phyloP scores from a whole-genome alignment of 139 green algal genomes.

The Closterium sp. region DNA sequence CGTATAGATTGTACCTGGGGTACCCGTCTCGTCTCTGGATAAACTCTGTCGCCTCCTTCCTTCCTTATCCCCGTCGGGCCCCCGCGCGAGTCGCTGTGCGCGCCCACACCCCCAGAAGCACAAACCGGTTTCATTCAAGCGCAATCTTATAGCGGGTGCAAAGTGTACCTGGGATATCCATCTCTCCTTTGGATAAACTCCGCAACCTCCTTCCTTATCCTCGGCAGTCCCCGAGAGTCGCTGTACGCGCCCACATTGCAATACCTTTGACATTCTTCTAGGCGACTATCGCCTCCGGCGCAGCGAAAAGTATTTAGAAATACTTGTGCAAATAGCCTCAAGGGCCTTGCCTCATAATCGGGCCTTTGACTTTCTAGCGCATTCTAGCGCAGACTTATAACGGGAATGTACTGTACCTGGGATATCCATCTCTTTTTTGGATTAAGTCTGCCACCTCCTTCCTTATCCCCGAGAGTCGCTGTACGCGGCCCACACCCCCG shows the following conservation, averaged over 20 bases:
- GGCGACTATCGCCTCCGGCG: too few relatives aligned
- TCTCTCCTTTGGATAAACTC: slow-evolving; percentile 74
- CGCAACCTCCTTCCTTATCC: slow-evolving; percentile 73
- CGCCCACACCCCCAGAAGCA: too few relatives aligned
- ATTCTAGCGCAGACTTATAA: too few relatives aligned
- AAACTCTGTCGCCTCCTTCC: slow-evolving; percentile 75
- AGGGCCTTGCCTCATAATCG: too few relatives aligned
- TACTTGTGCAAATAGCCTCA: too few relatives aligned
- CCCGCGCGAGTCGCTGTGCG: slow-evolving; percentile 85
- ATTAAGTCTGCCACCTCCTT: slow-evolving; percentile 79
- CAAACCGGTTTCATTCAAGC: slow-evolving; percentile 57
- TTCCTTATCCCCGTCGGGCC: slow-evolving; percentile 62
- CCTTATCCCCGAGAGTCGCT: slow-evolving; percentile 70
- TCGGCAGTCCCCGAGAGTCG: slow-evolving; percentile 81
- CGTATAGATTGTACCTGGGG: too few relatives aligned
- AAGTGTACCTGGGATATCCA: slow-evolving; percentile 67
- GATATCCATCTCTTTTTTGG: slow-evolving; percentile 68
- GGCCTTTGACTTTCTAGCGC: too few relatives aligned
- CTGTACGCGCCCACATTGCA: too few relatives aligned
- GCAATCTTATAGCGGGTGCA: too few relatives aligned
- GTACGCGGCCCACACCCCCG: slow-evolving; percentile 82
- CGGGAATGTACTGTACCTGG: too few relatives aligned
- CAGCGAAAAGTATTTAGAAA: too few relatives aligned
- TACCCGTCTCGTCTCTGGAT: slow-evolving; percentile 74
- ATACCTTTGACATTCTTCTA: slow-evolving; percentile 67